Evolutionary conservation across 768 basidiomycete species (phyloP).

Genomic region (Pleurotus djamor): DNA sequence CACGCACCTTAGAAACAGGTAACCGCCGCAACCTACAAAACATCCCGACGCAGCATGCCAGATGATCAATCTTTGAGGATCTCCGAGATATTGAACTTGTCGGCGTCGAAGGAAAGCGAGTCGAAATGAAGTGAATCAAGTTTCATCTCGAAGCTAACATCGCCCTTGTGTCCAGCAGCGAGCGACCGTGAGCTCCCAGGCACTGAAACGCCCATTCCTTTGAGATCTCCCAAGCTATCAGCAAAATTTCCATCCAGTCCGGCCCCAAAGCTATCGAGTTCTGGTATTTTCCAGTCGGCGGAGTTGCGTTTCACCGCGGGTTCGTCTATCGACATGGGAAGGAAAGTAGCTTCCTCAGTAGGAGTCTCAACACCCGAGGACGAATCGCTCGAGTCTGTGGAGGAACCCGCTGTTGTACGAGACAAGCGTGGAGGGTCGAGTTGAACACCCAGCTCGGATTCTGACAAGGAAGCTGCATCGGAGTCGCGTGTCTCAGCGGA

Average conservation of each 20-base stretch:
- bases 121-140: slow-evolving; percentile 78
- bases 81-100: slow-evolving; percentile 37
- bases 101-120: slow-evolving; percentile 62
- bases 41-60: too few species aligned
- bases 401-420: slow-evolving; percentile 5
- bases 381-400: not conserved
- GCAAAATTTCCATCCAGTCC: not conserved
- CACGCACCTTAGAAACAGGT: not conserved
- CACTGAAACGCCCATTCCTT: too few species aligned
- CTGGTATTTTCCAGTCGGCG: slow-evolving; percentile 2
- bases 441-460: slow-evolving; percentile 3
- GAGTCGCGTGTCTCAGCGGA: not conserved
- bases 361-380: slow-evolving; percentile 8
- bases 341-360: slow-evolving; percentile 14
- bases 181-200: not conserved
- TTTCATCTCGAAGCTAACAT: slow-evolving; percentile 59
- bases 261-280: not conserved
- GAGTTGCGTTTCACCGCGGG: not conserved
- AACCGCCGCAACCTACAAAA: too few species aligned
- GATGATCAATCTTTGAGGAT: not conserved
- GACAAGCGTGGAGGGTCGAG: slow-evolving; percentile 1
- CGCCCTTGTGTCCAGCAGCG: slow-evolving; percentile 19
- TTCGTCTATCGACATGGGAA: slow-evolving; percentile 11
- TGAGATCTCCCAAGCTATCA: not conserved
- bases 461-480: slow-evolving; percentile 4